phyloP scores from a whole-genome alignment of 129 eudicot genomes.

The Gnaphalium uliginosum region DNA sequence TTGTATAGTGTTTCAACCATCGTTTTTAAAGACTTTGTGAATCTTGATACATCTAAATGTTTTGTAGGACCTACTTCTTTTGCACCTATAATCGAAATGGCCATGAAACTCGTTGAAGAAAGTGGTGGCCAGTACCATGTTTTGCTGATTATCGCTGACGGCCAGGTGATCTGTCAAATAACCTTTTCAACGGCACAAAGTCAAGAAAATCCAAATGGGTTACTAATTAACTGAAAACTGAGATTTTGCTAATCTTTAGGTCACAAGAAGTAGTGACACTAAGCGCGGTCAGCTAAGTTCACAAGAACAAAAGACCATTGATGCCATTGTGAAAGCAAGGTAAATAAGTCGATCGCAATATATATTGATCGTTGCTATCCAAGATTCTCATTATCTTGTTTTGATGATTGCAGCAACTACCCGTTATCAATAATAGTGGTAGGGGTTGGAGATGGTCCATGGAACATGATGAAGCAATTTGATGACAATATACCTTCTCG shows the following conservation, averaged over 20 bases:
- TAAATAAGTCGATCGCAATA: conserved; percentile 2
- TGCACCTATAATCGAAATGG: conserved; percentile 80
- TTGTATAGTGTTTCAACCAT: neutral
- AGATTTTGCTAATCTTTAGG: conserved; percentile 36
- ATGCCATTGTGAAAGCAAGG: conserved; percentile 89
- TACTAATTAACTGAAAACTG: neutral
- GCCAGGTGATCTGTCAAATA: conserved; percentile 49
- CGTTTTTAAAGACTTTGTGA: neutral
- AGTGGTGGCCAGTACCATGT: conserved; percentile 82
- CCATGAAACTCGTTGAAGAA: conserved; percentile 63
- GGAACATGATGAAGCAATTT: conserved; percentile 76
- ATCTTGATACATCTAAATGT: neutral
- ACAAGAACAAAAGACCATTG: conserved; percentile 71
- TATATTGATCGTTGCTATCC: neutral
- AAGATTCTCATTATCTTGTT: neutral
- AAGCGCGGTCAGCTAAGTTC: conserved; percentile 47
- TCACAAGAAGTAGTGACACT: conserved; percentile 59
- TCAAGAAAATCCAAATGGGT: neutral
- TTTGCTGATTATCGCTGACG: conserved; percentile 73
- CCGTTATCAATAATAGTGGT: conserved; percentile 77
- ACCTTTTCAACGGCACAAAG: neutral
- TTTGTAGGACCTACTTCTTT: conserved; percentile 74
- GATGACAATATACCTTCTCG: conserved; percentile 84
- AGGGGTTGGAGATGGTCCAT: conserved; percentile 88
- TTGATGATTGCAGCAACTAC: conserved; percentile 45